A percentile compares a stretch with the other conserved stretches of the same genome.
Evolutionary conservation across 129 eudicot species (phyloP).

Genomic region (Rutidosis leptorrhynchoides): DNA sequence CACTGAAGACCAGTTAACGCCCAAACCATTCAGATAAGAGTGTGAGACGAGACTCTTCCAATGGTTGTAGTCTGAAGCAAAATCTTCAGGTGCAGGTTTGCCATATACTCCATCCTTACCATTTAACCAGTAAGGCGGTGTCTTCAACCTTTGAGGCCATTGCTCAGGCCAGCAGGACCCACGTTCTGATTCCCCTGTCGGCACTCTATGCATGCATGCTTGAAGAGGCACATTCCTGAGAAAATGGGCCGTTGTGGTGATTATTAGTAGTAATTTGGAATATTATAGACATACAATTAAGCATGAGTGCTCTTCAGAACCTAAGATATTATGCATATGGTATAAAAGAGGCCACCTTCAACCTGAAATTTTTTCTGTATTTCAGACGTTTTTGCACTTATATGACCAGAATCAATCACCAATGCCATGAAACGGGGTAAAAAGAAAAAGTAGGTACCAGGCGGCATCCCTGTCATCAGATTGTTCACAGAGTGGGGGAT

Average conservation of each 20-base stretch:
- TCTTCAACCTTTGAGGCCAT: constrained; percentile 34
- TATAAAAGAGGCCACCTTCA: too few species aligned
- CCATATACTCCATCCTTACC: not conserved
- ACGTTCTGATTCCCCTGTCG: constrained; percentile 23
- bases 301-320: not conserved
- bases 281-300: too few species aligned
- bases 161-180: constrained; percentile 38
- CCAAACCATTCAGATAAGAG: not conserved
- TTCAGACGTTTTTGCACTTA: not conserved
- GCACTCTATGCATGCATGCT: constrained; percentile 35
- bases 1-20: not conserved
- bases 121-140: constrained; percentile 32
- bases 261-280: not conserved
- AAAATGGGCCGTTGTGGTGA: not conserved
- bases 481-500: constrained; percentile 32
- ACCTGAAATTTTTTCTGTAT: not conserved
- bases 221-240: constrained; percentile 36
- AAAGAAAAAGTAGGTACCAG: constrained; percentile 27
- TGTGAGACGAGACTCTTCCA: not conserved
- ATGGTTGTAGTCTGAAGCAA: not conserved
- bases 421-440: not conserved
- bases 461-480: constrained; percentile 29
- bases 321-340: too few species aligned
- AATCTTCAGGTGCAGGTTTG: not conserved
- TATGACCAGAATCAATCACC: not conserved